Evolutionary conservation across 2,329 filamentous ascomycete species (phyloP).

Genomic region (Pseudomassariella vexata): DNA sequence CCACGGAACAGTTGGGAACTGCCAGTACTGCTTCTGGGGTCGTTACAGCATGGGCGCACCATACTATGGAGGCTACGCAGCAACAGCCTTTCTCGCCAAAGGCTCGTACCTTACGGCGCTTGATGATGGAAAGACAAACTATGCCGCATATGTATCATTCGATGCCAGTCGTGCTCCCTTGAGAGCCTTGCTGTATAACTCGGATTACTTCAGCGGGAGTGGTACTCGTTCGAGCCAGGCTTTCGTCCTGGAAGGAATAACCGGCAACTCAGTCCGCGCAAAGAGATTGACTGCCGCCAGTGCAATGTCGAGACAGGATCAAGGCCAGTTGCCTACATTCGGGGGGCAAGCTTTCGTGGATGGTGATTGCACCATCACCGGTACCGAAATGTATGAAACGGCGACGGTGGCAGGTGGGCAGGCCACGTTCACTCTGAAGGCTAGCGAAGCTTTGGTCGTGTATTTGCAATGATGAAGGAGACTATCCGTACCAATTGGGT

Average conservation of each 20-base stretch:
- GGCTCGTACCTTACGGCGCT: constrained; percentile 37
- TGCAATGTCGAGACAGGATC: constrained; percentile 36
- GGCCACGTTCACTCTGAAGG: constrained; percentile 33
- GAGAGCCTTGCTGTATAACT: constrained; percentile 38
- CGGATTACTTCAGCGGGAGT: constrained; percentile 32
- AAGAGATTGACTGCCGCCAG: constrained; percentile 39
- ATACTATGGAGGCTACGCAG: constrained; percentile 45
- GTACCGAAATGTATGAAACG: constrained; percentile 32
- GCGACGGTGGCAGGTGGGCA: constrained; percentile 26
- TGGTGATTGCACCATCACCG: constrained; percentile 36
- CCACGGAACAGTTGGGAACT: constrained; percentile 46
- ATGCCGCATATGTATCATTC: constrained; percentile 41
- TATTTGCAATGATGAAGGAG: constrained; percentile 31
- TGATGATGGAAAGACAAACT: constrained; percentile 34
- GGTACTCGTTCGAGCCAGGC: constrained; percentile 28
- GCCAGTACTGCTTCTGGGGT: constrained; percentile 27
- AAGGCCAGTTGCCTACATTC: constrained; percentile 34
- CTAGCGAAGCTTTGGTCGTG: constrained; percentile 42
- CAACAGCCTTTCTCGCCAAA: constrained; percentile 36
- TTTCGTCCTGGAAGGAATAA: constrained; percentile 36
- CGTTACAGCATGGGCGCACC: constrained; percentile 42
- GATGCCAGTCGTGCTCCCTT: constrained; percentile 28
- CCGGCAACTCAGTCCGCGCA: constrained; percentile 26
- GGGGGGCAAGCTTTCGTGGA: constrained; percentile 40
- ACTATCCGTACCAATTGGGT: too few relatives aligned